These are phyloP conservation scores for Moesziomyces globuligerus DNA, from an alignment of 1,284 basidiomycete genomes.

Conservation along the genomic window DNA sequence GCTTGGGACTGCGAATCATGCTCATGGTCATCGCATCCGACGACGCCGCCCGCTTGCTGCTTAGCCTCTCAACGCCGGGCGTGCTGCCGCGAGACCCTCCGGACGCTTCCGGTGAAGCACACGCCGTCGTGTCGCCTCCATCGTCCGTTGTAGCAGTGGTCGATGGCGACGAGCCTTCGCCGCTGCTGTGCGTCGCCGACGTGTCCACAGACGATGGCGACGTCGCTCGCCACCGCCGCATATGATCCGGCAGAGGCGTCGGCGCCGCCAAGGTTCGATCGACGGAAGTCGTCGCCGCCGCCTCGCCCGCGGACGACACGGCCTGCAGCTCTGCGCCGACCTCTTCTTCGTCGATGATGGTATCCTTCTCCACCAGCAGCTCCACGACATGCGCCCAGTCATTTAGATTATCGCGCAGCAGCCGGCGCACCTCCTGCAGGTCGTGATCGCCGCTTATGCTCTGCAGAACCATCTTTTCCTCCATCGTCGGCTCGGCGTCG, in stretches of 20 bases:
- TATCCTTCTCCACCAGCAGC: slow-evolving; percentile 43
- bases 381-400: slow-evolving; percentile 55
- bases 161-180: slow-evolving; percentile 49
- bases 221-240: slow-evolving; percentile 53
- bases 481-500: slow-evolving; percentile 26
- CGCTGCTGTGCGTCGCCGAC: slow-evolving; percentile 49
- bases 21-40: slow-evolving; percentile 50
- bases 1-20: slow-evolving; percentile 54
- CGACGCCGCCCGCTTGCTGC: slow-evolving; percentile 53
- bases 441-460: slow-evolving; percentile 48
- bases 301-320: slow-evolving; percentile 8
- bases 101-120: slow-evolving; percentile 26
- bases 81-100: slow-evolving; percentile 41
- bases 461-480: slow-evolving; percentile 52
- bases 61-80: slow-evolving; percentile 34
- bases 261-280: slow-evolving; percentile 30
- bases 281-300: neutral
- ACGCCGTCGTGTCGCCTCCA: slow-evolving; percentile 39
- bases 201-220: slow-evolving; percentile 59
- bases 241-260: slow-evolving; percentile 48
- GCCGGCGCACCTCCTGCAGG: slow-evolving; percentile 32
- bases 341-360: slow-evolving; percentile 37
- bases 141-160: slow-evolving; percentile 56
- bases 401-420: slow-evolving; percentile 41
- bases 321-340: slow-evolving; percentile 42